Conservation (phyloP, 2,329 filamentous ascomycete species). For the Chaetomium sp. region DNA sequence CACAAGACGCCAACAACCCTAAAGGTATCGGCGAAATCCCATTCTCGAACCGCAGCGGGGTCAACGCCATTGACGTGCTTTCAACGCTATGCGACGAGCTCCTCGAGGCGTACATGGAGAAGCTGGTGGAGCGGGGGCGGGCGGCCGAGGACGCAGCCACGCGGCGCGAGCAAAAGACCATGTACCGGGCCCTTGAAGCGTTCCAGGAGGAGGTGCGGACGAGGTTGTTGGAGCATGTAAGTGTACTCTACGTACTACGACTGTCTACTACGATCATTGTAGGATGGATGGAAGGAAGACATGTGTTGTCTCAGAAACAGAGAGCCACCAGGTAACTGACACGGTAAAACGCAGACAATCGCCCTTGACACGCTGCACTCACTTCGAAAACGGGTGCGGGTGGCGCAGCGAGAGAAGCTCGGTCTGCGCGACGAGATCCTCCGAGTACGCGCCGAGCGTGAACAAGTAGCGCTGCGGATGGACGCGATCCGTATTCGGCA, state of each 20-base stretch:
- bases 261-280: too few species aligned
- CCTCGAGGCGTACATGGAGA: slow-evolving; percentile 43
- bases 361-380: slow-evolving; percentile 53
- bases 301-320: too few species aligned
- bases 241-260: slow-evolving; percentile 22
- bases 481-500: slow-evolving; percentile 57
- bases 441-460: slow-evolving; percentile 50
- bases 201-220: slow-evolving; percentile 52
- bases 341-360: slow-evolving; percentile 39
- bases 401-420: slow-evolving; percentile 52
- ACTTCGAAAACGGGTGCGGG: slow-evolving; percentile 50
- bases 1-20: slow-evolving; percentile 39
- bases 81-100: slow-evolving; percentile 56
- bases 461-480: slow-evolving; percentile 56
- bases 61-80: slow-evolving; percentile 58
- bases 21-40: slow-evolving; percentile 42
- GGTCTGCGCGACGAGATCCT: slow-evolving; percentile 54
- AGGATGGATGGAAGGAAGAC: too few species aligned
- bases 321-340: background rate
- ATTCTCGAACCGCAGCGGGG: slow-evolving; percentile 46
- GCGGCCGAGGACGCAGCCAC: slow-evolving; percentile 39
- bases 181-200: slow-evolving; percentile 50
- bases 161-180: slow-evolving; percentile 49
- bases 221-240: slow-evolving; percentile 52
- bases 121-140: slow-evolving; percentile 38